Conservation (phyloP, 345 rosid species). For the Gossypium mustelinum region DNA sequence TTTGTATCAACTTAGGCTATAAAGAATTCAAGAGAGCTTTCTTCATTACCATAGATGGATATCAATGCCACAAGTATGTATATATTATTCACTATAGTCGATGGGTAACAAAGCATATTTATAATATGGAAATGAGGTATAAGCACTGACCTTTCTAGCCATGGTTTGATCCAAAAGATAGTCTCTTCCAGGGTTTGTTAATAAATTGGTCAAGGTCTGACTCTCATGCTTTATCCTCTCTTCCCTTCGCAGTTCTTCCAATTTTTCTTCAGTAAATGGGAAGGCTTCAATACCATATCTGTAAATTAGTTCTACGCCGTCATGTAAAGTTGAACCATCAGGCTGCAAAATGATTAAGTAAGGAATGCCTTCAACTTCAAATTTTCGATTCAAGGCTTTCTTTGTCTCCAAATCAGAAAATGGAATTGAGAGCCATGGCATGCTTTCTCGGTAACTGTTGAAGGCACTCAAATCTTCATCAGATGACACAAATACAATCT, state of each 20-base stretch:
- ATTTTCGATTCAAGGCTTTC: conserved; percentile 40
- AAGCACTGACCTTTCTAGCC: conserved; percentile 33
- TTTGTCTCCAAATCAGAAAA: conserved; percentile 53
- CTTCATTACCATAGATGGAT: background rate
- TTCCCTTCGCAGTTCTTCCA: conserved; percentile 39
- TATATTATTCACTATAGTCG: background rate
- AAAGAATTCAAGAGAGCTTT: background rate
- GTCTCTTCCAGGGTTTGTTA: conserved; percentile 35
- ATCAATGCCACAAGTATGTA: no score
- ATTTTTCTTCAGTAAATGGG: conserved; percentile 47
- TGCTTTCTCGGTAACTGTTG: conserved; percentile 35
- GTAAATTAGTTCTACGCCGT: conserved; percentile 45
- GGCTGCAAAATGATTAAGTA: conserved; percentile 49
- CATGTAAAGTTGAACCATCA: conserved; percentile 27
- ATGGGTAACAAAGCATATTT: background rate
- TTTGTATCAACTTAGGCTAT: background rate
- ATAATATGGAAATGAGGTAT: background rate
- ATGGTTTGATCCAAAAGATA: conserved; percentile 38
- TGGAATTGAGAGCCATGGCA: conserved; percentile 66
- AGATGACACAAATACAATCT: conserved; percentile 51
- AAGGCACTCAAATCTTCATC: conserved; percentile 52
- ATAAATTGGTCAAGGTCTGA: conserved; percentile 38
- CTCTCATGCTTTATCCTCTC: conserved; percentile 44
- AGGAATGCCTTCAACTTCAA: conserved; percentile 53
- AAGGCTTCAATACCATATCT: conserved; percentile 46